phyloP scores from a whole-genome alignment of 768 basidiomycete species.

The Thelephora ganbajun region DNA sequence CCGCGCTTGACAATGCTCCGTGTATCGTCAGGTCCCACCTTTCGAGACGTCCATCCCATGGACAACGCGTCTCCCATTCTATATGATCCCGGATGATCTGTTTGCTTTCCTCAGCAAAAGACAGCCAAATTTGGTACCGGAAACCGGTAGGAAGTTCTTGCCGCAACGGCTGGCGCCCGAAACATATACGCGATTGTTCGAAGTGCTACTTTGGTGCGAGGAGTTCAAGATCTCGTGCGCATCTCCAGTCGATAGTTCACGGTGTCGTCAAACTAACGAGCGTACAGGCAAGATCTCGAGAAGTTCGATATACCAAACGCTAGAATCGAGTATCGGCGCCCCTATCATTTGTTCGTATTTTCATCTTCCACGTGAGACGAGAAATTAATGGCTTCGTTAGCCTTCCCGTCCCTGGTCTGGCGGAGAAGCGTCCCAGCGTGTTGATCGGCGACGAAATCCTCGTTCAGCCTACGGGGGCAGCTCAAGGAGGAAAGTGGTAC shows the following conservation, averaged over 20 bases:
- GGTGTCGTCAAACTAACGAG: not conserved
- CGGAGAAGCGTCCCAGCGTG: slow-evolving; percentile 45
- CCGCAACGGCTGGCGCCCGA: slow-evolving; percentile 23
- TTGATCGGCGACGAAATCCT: slow-evolving; percentile 28
- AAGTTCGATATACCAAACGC: slow-evolving; percentile 25
- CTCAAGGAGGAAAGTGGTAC: slow-evolving; percentile 15
- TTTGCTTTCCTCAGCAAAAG: not conserved
- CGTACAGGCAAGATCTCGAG: slow-evolving; percentile 17
- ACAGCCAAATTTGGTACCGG: not conserved
- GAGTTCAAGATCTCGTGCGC: slow-evolving; percentile 17
- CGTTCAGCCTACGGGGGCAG: slow-evolving; percentile 11
- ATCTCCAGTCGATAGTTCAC: not conserved
- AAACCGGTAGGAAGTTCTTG: slow-evolving; percentile 14
- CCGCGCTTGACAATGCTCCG: slow-evolving; percentile 4
- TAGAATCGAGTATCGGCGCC: slow-evolving; percentile 20
- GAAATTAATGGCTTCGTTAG: slow-evolving; percentile 14
- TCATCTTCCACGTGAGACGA: not conserved
- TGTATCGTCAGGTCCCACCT: not conserved
- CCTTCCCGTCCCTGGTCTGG: slow-evolving; percentile 37
- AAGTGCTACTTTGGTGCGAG: slow-evolving; percentile 41
- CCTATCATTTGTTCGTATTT: slow-evolving; percentile 28
- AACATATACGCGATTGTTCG: slow-evolving; percentile 33
- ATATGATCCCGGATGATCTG: slow-evolving; percentile 3
- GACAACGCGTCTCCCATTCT: slow-evolving; percentile 7
- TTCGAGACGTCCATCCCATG: slow-evolving; percentile 5